Conservation (phyloP, 306 rosid genomes). For the Bauhinia variegata region DNA sequence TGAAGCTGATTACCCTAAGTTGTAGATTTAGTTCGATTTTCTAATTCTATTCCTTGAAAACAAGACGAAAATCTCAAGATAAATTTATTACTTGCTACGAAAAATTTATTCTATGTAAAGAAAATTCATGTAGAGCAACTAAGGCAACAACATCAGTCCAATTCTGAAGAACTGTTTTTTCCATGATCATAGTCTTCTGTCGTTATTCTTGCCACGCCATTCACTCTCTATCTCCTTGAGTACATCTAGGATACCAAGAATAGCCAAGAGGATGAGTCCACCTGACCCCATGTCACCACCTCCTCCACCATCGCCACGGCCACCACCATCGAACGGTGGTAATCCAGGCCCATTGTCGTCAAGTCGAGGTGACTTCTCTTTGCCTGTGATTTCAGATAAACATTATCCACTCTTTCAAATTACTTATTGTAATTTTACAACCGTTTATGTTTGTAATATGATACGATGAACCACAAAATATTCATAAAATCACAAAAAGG, state of each 20-base stretch:
- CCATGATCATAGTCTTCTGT: constrained; percentile 37
- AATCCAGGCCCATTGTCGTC: constrained; percentile 72
- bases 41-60: too few species aligned
- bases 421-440: neutral
- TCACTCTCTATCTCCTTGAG: constrained; percentile 79
- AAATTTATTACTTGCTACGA: too few species aligned
- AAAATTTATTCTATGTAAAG: too few species aligned
- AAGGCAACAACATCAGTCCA: neutral
- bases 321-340: constrained; percentile 72
- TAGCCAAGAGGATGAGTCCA: constrained; percentile 72
- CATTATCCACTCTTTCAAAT: neutral
- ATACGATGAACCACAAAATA: constrained; percentile 9
- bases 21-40: too few species aligned
- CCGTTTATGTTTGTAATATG: constrained; percentile 1
- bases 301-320: constrained; percentile 73
- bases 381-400: constrained; percentile 63
- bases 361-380: constrained; percentile 65
- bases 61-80: too few species aligned
- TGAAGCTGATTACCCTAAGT: too few species aligned
- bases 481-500: neutral
- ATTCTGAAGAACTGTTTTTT: constrained; percentile 14
- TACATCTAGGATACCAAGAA: constrained; percentile 79
- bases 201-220: constrained; percentile 45
- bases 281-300: constrained; percentile 80
- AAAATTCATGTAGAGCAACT: neutral